phyloP scores from a whole-genome alignment of 129 eudicot genomes.

The Cynara cardunculus region DNA sequence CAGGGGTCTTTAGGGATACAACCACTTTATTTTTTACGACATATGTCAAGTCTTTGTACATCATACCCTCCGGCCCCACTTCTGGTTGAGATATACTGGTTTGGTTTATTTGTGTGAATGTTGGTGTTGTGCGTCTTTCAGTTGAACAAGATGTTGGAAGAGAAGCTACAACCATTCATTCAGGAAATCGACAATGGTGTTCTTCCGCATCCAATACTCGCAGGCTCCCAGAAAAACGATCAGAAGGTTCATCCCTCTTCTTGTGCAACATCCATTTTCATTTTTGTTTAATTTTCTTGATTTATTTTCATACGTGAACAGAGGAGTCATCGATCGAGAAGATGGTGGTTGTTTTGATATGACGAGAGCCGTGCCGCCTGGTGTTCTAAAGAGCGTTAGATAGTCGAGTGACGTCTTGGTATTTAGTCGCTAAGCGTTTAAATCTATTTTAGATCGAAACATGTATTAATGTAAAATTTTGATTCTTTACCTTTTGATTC shows the following conservation, averaged over 20 bases:
- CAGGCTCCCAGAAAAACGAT: constrained; percentile 31
- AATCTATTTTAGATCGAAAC: constrained; percentile 5
- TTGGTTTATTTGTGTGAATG: neutral
- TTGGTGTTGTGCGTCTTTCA: constrained; percentile 24
- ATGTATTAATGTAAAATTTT: constrained; percentile 9
- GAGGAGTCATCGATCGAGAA: constrained; percentile 25
- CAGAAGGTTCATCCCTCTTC: constrained; percentile 46
- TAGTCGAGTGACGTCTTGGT: constrained; percentile 3
- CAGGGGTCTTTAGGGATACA: too few species aligned
- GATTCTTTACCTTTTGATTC: neutral
- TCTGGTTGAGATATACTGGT: neutral
- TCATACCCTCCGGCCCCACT: neutral
- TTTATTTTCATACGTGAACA: neutral
- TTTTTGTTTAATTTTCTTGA: neutral
- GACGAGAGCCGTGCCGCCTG: neutral
- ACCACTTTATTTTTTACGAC: too few species aligned
- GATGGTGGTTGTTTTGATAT: constrained; percentile 34
- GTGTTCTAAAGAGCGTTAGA: constrained; percentile 4
- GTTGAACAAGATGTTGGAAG: constrained; percentile 78
- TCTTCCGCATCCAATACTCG: constrained; percentile 64
- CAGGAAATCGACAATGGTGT: constrained; percentile 46
- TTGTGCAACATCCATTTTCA: neutral
- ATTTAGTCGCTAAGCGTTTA: neutral
- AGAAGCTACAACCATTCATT: constrained; percentile 72
- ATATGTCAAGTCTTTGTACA: neutral